These are phyloP conservation scores for Monosporascus ibericus DNA, from an alignment of 2,329 filamentous ascomycete species.

Conservation along the genomic window DNA sequence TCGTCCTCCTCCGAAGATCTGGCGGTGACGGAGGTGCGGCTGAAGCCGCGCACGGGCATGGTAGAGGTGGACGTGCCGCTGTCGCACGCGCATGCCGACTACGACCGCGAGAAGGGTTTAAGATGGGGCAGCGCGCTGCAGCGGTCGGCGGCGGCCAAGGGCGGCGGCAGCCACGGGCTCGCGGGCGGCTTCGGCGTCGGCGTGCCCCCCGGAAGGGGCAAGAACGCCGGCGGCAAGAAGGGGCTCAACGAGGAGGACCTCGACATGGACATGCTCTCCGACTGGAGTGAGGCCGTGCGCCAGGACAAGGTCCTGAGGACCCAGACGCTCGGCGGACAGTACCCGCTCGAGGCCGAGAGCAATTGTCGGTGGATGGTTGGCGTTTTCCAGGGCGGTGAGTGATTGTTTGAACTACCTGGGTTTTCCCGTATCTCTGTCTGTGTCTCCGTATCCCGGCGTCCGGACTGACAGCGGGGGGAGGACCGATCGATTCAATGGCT, in stretches of 20 bases:
- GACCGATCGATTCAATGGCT: slow-evolving; percentile 2
- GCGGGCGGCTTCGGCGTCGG: slow-evolving; percentile 67
- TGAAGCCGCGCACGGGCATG: slow-evolving; percentile 78
- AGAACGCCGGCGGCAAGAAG: slow-evolving; percentile 23
- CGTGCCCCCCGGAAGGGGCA: slow-evolving; percentile 31
- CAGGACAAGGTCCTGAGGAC: slow-evolving; percentile 68
- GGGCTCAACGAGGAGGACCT: slow-evolving; percentile 32
- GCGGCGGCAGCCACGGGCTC: slow-evolving; percentile 61
- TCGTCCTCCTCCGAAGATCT: slow-evolving; percentile 46
- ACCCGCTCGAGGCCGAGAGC: slow-evolving; percentile 61
- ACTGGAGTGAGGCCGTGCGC: slow-evolving; percentile 63
- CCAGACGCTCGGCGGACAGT: slow-evolving; percentile 82
- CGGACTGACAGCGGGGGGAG: too few relatives aligned
- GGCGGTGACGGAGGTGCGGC: slow-evolving; percentile 66
- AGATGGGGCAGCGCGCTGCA: slow-evolving; percentile 75
- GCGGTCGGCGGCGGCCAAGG: slow-evolving; percentile 51
- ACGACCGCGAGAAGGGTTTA: slow-evolving; percentile 78
- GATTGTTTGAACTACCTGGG: neutral
- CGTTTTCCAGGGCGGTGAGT: slow-evolving; percentile 75
- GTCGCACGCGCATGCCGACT: slow-evolving; percentile 59
- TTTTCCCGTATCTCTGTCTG: too few relatives aligned
- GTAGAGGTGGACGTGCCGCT: slow-evolving; percentile 90
- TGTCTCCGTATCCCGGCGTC: too few relatives aligned
- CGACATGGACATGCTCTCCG: slow-evolving; percentile 40
- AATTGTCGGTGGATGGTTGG: slow-evolving; percentile 76